phyloP scores from a whole-genome alignment of 208 protist genomes.

The Acanthamoeba rhysodes region DNA sequence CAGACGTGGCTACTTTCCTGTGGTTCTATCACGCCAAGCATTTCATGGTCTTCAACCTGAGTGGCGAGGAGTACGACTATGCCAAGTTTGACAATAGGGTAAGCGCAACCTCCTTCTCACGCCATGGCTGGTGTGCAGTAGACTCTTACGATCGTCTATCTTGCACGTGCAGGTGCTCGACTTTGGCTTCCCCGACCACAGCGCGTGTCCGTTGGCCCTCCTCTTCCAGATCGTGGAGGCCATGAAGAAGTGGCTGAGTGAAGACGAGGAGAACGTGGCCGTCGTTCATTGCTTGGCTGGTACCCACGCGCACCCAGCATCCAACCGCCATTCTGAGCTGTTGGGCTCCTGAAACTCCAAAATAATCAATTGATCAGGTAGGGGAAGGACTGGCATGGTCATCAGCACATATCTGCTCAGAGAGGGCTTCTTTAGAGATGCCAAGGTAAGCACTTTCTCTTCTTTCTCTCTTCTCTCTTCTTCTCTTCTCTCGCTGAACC shows the following conservation, averaged over 20 bases:
- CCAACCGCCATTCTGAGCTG: too few species aligned
- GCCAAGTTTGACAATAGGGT: constrained; percentile 66
- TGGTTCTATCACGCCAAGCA: constrained; percentile 56
- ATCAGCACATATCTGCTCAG: constrained; percentile 73
- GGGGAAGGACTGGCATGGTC: constrained; percentile 80
- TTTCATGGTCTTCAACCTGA: constrained; percentile 77
- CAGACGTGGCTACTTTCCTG: constrained; percentile 66
- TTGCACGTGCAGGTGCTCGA: neutral
- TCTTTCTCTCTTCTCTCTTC: neutral
- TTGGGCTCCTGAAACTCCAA: too few species aligned
- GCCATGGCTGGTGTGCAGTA: neutral
- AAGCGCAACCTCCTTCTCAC: neutral
- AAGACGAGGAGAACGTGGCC: constrained; percentile 76
- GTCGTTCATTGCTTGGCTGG: constrained; percentile 81
- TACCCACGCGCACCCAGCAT: neutral
- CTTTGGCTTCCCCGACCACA: constrained; percentile 78
- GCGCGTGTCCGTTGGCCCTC: constrained; percentile 67
- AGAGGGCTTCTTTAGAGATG: constrained; percentile 43
- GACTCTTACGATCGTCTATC: neutral
- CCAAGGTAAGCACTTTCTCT: neutral
- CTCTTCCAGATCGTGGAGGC: constrained; percentile 70
- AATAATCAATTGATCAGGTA: neutral
- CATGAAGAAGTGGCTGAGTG: constrained; percentile 55
- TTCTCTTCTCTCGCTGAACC: neutral
- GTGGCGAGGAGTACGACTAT: constrained; percentile 70